A percentile compares a stretch with the other conserved stretches of the same genome.
Evolutionary conservation across 306 rosid genomes (phyloP).

Genomic region (Fragaria iinumae): DNA sequence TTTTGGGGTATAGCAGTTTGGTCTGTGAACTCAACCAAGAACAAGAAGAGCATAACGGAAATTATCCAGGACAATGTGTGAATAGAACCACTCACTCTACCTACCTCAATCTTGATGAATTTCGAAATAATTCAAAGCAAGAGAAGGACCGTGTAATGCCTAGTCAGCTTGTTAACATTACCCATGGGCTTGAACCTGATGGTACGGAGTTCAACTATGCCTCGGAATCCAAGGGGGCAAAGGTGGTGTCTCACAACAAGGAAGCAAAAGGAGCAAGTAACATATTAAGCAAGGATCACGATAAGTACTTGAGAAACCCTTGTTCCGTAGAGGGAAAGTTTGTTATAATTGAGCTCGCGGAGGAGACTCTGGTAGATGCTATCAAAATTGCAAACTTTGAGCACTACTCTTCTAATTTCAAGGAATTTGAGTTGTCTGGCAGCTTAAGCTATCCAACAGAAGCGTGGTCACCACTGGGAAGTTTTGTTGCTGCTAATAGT

Average conservation of each 20-base stretch:
- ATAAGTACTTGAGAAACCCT: slow-evolving; percentile 85
- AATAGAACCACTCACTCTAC: slow-evolving; percentile 32
- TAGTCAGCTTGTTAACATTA: slow-evolving; percentile 43
- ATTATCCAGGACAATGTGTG: slow-evolving; percentile 22
- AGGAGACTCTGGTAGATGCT: slow-evolving; percentile 75
- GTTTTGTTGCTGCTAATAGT: slow-evolving; percentile 66
- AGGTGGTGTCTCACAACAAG: slow-evolving; percentile 81
- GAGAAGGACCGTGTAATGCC: slow-evolving; percentile 32
- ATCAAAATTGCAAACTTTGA: slow-evolving; percentile 85
- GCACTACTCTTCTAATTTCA: slow-evolving; percentile 87
- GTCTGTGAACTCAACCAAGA: slow-evolving; percentile 46
- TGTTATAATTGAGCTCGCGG: slow-evolving; percentile 83
- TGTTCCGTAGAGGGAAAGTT: slow-evolving; percentile 74
- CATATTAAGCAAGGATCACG: slow-evolving; percentile 69
- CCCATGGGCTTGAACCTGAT: slow-evolving; percentile 72
- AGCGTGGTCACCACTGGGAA: slow-evolving; percentile 57
- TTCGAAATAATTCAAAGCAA: slow-evolving; percentile 41
- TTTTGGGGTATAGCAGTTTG: slow-evolving; percentile 47
- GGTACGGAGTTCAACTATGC: slow-evolving; percentile 83
- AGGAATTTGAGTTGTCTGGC: slow-evolving; percentile 67
- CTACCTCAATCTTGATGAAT: slow-evolving; percentile 52
- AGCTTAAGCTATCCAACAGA: slow-evolving; percentile 75
- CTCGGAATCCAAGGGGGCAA: slow-evolving; percentile 88
- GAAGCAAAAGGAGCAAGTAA: slow-evolving; percentile 86
- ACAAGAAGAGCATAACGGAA: slow-evolving; percentile 31